phyloP scores from a whole-genome alignment of 495 filamentous ascomycete species.

The Podospora sp. region DNA sequence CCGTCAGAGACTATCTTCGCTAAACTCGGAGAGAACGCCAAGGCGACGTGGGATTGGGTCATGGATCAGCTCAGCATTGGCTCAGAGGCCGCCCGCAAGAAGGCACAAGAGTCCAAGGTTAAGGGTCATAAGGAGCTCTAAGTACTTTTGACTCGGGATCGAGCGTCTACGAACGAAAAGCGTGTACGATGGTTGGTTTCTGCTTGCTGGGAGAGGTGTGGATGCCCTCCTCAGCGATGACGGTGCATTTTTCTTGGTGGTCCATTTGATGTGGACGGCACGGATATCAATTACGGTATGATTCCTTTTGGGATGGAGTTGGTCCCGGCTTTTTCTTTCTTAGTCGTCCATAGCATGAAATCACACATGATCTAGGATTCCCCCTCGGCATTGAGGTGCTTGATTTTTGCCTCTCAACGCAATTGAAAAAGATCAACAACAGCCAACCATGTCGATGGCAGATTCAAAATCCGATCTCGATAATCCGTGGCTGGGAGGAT shows the following conservation, averaged over 20 bases:
- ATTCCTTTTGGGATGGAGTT: neutral
- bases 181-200: neutral
- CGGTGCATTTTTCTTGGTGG: neutral
- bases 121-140: slow-evolving; percentile 39
- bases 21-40: slow-evolving; percentile 58
- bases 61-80: slow-evolving; percentile 61
- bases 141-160: neutral
- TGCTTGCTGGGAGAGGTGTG: too few relatives aligned
- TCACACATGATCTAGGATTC: neutral
- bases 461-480: neutral
- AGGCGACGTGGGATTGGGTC: slow-evolving; percentile 60
- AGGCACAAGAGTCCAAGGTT: slow-evolving; percentile 45
- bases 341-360: neutral
- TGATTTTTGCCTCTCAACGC: neutral
- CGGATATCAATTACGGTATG: neutral
- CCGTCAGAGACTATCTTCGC: slow-evolving; percentile 67
- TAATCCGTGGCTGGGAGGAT: neutral
- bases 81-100: slow-evolving; percentile 63
- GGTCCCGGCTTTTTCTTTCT: neutral
- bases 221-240: neutral
- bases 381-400: neutral
- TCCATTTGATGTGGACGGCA: neutral
- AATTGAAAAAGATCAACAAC: too few relatives aligned
- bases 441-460: neutral
- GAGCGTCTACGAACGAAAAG: slow-evolving; percentile 1